These are phyloP conservation scores for Globisporangium yorkense DNA, from an alignment of 352 stramenopile species.

Conservation along the genomic window DNA sequence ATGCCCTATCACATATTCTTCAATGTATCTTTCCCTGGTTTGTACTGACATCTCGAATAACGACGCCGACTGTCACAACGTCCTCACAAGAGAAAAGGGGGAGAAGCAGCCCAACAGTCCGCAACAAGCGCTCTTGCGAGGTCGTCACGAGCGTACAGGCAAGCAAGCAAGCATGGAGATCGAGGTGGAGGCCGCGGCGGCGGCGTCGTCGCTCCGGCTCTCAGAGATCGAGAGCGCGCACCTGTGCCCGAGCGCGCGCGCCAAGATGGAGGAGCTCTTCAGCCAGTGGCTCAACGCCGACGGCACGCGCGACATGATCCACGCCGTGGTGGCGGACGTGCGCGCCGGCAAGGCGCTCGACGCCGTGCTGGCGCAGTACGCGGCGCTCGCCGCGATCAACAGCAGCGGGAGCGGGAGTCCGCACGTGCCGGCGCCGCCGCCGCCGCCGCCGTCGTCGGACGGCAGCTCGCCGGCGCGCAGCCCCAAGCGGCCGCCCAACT, in stretches of 20 bases:
- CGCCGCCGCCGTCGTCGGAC: background rate
- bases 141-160: no score
- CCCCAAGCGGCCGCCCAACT: conserved; percentile 77
- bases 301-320: conserved; percentile 82
- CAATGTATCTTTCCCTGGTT: no score
- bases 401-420: background rate
- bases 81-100: no score
- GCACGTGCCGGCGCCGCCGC: background rate
- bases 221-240: conserved; percentile 81
- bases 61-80: no score
- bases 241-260: conserved; percentile 64
- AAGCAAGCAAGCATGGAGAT: conserved; percentile 9
- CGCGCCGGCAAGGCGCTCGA: conserved; percentile 69
- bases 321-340: conserved; percentile 71
- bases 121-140: no score
- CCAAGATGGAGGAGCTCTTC: conserved; percentile 89
- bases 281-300: conserved; percentile 85
- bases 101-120: no score
- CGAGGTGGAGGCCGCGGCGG: conserved; percentile 6
- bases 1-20: no score
- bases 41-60: no score
- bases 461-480: conserved; percentile 49
- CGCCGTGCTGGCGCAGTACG: conserved; percentile 23
- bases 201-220: conserved; percentile 36
- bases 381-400: background rate